Base-by-base conservation (phyloP, 2,329 filamentous ascomycete species). In the Verticillium dahliae region DNA sequence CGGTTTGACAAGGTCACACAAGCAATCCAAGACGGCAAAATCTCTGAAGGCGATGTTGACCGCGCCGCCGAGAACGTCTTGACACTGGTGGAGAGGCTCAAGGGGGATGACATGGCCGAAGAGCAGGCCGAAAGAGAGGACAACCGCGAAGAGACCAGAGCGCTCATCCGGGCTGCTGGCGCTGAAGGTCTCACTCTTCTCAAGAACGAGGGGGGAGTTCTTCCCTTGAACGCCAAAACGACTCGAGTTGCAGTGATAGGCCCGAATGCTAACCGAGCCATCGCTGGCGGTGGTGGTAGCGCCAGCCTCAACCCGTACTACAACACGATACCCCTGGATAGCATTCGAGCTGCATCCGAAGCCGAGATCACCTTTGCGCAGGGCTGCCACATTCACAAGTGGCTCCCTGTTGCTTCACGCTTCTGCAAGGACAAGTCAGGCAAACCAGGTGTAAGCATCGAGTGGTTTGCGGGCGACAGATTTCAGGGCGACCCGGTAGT, bases 271-370 rank as follows among this genome's bases (percentile, higher is more conserved):
- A 87, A 88, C 69, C 77, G 85, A 60, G 83, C 86, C 0, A 88
- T 90, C 65, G 86, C 85, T n/a, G 85, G 84, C 15, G 87, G 87
- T 58, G 87, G 87, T 50, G 87, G 87, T 58, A 89, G 86, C 68
- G 87, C 87, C 18, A 87, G 84, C 65, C 74, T 90, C 57, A 89
- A 89, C 69, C 85, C 87, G 0, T 89, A 90, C 72, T 90, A 90
- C 71, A 86, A 79, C 65, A 87, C 85, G 1, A 78, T 87, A 10
- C 87, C 87, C 0, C 78, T 86, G 3, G 85, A 88, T 55, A 87
- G 86, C 67, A 87, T 89, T 63, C 80, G 76, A 45, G 76, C 77
- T 34, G 76, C 79, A 1, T 78, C 85, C 2, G 75, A 83, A 57
- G 78, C 82, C 37, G 80, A 86, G 55, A 78, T 90, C 6, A 74